phyloP scores from a whole-genome alignment of 2,329 filamentous ascomycete genomes.

The Nemania diffusa region DNA sequence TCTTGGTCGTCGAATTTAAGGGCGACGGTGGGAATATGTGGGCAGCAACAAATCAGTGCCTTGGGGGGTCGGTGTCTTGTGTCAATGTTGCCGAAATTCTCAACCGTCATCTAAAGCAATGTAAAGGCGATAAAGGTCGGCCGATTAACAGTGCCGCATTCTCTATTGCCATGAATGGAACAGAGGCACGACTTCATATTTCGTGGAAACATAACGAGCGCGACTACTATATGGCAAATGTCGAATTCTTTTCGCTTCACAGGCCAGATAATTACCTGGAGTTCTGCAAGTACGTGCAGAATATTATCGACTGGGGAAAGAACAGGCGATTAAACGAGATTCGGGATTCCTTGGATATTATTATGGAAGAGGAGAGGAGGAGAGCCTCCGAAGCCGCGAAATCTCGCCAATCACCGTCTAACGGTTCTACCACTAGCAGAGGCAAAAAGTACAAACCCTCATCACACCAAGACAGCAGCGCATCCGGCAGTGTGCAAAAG shows the following conservation, averaged over 20 bases:
- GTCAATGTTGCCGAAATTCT: conserved; percentile 46
- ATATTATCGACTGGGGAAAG: conserved; percentile 53
- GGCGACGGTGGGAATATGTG: conserved; percentile 49
- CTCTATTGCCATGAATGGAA: conserved; percentile 50
- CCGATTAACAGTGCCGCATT: conserved; percentile 47
- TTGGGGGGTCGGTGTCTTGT: conserved; percentile 48
- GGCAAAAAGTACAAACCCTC: too few relatives aligned
- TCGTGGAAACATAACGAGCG: conserved; percentile 51
- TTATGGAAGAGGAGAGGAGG: conserved; percentile 16
- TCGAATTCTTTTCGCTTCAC: conserved; percentile 49
- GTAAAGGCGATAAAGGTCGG: conserved; percentile 35
- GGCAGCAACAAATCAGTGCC: conserved; percentile 52
- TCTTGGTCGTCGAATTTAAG: conserved; percentile 48
- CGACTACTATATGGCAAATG: conserved; percentile 46
- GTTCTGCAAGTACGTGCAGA: conserved; percentile 50
- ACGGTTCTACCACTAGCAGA: not conserved
- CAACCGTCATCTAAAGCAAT: conserved; percentile 24
- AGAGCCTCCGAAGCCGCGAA: not conserved
- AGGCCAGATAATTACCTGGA: conserved; percentile 44
- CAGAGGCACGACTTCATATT: conserved; percentile 49
- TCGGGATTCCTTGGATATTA: conserved; percentile 13
- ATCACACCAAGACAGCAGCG: too few relatives aligned
- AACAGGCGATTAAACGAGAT: conserved; percentile 46
- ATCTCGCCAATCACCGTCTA: conserved; percentile 6
- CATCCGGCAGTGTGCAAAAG: too few relatives aligned